Base-by-base conservation (phyloP, 2,329 filamentous ascomycete genomes). In the Rutstroemia sp. region DNA sequence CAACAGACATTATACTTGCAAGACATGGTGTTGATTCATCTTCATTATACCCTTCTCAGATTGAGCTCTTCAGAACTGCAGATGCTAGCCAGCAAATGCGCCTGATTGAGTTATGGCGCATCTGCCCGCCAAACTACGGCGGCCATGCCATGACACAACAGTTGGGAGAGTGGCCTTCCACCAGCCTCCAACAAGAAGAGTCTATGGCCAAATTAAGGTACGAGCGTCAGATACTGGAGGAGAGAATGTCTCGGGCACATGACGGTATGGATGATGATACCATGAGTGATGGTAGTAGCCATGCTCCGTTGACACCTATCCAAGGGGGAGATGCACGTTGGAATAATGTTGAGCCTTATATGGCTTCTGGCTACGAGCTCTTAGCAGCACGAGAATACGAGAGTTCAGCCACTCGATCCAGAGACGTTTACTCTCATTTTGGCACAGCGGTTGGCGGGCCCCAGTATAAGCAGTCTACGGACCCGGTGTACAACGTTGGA, bases 21-120 rank as follows among this genome's bases (percentile, higher is more conserved):
- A 78, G 80, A 62, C 78, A 91, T 68, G 84, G 84, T 62, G 83
- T 96, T 63, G 81, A 95, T 68, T 80, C 87, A 2, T 70, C 76
- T 8, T 75, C 81, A 21, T 79, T 96, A 46, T 88, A 88, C 12
- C 78, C 83, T 5, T 85, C 86, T 4, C 91, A 96, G 70, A 72
- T 92, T 51, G 80, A 87, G 58, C 81, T 96, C 42, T 95, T 95
- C 76, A 82, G 82, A 62, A 83, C 85, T 60, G 89, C 89, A 52
- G 84, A 88, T 57, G 75, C 80, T 23, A 77, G 85, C 45, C 89
- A 95, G 70, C 83, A 86, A 50, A 60, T 60, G 58, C 56, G 57
- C 30, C 34, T 58, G 25, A 50, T 58, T 49, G 57, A 60, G 38
- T 50, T 60, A 9, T 60, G 58, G 56, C 54, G 57, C 50, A 57